phyloP scores from a whole-genome alignment of 768 basidiomycete genomes.

The Panaeolus cyanescens region DNA sequence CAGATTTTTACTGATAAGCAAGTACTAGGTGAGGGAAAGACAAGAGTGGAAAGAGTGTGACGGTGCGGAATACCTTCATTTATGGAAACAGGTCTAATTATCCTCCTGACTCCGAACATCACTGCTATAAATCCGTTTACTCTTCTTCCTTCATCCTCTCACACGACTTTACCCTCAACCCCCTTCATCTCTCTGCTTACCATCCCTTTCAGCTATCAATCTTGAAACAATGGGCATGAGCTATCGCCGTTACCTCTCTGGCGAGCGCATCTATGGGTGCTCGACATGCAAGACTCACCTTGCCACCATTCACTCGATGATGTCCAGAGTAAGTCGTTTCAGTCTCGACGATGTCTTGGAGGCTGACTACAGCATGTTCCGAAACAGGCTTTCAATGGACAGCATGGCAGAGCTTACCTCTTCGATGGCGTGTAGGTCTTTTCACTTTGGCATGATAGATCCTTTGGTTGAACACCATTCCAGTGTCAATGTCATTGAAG shows the following conservation, averaged over 20 bases:
- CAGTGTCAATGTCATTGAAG: slow-evolving; percentile 91
- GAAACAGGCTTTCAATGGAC: slow-evolving; percentile 90
- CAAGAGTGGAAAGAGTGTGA: slow-evolving; percentile 16
- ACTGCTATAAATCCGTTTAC: slow-evolving; percentile 26
- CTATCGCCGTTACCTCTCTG: slow-evolving; percentile 84
- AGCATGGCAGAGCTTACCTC: slow-evolving; percentile 93
- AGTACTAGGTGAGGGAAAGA: slow-evolving; percentile 19
- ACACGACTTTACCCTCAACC: slow-evolving; percentile 18
- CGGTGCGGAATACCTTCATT: slow-evolving; percentile 20
- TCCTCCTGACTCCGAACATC: slow-evolving; percentile 22
- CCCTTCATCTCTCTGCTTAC: slow-evolving; percentile 22
- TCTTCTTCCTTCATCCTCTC: slow-evolving; percentile 22
- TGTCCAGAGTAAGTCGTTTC: slow-evolving; percentile 69
- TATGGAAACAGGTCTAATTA: slow-evolving; percentile 23
- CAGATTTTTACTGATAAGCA: slow-evolving; percentile 17
- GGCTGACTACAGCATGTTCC: slow-evolving; percentile 11
- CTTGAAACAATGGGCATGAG: slow-evolving; percentile 76
- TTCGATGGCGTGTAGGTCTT: slow-evolving; percentile 87
- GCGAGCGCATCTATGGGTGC: slow-evolving; percentile 88
- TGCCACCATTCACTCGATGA: slow-evolving; percentile 89
- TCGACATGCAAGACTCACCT: slow-evolving; percentile 86
- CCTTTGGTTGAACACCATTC: slow-evolving; percentile 17
- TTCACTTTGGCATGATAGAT: slow-evolving; percentile 1
- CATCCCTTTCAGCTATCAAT: slow-evolving; percentile 38
- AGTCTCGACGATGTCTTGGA: slow-evolving; percentile 6